Percentiles rank a stretch among this genome's conserved stretches.
Conservation (phyloP, 106 monocot genomes). For the Acanthochlamys bracteata region DNA sequence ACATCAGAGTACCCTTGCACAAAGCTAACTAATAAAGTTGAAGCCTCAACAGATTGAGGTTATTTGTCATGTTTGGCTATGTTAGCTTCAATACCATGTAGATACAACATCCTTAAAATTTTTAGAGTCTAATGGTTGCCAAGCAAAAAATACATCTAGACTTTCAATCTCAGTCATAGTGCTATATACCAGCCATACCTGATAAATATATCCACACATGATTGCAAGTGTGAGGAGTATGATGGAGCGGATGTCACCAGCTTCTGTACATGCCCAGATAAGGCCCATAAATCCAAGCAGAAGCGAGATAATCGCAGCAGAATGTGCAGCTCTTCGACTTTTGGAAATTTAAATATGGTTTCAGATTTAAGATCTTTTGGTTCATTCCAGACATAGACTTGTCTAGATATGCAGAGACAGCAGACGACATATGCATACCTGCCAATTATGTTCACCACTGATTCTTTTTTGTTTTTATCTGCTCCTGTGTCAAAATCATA, state of each 20-base stretch:
- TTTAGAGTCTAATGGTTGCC: too few species aligned
- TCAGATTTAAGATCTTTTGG: conserved; percentile 1
- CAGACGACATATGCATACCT: conserved; percentile 32
- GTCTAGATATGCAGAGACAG: too few species aligned
- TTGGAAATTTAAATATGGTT: conserved; percentile 1
- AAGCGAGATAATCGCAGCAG: conserved; percentile 54
- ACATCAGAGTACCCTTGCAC: too few species aligned
- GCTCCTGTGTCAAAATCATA: conserved; percentile 90
- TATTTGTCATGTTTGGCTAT: too few species aligned
- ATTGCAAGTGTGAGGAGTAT: conserved; percentile 64
- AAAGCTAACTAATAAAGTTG: too few species aligned
- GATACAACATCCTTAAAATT: too few species aligned
- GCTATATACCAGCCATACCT: too few species aligned
- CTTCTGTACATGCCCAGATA: conserved; percentile 51
- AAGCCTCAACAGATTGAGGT: too few species aligned
- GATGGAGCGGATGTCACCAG: conserved; percentile 70
- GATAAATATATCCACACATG: conserved; percentile 90
- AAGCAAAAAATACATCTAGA: too few species aligned
- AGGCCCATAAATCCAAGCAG: conserved; percentile 62
- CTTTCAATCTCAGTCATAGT: too few species aligned
- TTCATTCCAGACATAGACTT: too few species aligned
- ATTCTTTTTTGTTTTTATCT: conserved; percentile 84
- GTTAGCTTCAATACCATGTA: too few species aligned
- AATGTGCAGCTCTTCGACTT: conserved; percentile 45
- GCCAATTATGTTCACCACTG: conserved; percentile 91